Evolutionary conservation across 108 stramenopile genomes (phyloP), one percentile per base, ranked within the genome.

Genomic region (Chaetoceros tenuissimus): DNA sequence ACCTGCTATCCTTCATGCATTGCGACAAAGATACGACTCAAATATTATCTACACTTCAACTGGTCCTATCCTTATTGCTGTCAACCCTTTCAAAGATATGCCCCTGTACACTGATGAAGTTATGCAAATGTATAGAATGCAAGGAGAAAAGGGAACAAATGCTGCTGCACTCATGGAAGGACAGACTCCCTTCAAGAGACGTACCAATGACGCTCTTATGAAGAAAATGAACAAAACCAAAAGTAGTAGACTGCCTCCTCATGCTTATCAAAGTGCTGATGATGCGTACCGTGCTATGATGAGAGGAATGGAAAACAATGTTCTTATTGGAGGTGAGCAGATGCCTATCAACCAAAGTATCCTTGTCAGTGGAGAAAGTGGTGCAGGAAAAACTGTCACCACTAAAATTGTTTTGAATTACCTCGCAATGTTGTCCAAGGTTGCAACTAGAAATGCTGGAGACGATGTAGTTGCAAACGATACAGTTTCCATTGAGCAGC

Each of bases 321-420:
- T 67, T 24, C 68, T 88, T 19, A 81, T 87, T 78, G 52, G 28
- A 19, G 34, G 53, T 25, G 25, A 47, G 45, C 60, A 54, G 24
- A 28, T 53, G 26, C 86, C 78, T 7, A 62, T 77, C 26, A 81
- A 95, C 50, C 97, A 96, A 66, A 75, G 79, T 43, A 94, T 98
- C 49, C 75, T 98, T n/a, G 94, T 97, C 3, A 77, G 72, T 1
- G 97, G 95, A 44, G 97, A 98, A 69, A 79, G 75, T 53, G 97
- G 97, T 7, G 97, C 97, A 16, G 97, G 96, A 19, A 98, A 97
- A 77, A 98, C 96, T 5, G 97, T 96, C 60, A 96, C 96, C 8
- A 95, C 92, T 62, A 98, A 98, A 71, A 89, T 96, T 48, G 92
- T 97, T 25, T 59, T 94, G 24, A 87, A 93, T 69, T 96, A 92